Base-by-base conservation (phyloP, 345 rosid genomes). In the Boechera divaricarpa region DNA sequence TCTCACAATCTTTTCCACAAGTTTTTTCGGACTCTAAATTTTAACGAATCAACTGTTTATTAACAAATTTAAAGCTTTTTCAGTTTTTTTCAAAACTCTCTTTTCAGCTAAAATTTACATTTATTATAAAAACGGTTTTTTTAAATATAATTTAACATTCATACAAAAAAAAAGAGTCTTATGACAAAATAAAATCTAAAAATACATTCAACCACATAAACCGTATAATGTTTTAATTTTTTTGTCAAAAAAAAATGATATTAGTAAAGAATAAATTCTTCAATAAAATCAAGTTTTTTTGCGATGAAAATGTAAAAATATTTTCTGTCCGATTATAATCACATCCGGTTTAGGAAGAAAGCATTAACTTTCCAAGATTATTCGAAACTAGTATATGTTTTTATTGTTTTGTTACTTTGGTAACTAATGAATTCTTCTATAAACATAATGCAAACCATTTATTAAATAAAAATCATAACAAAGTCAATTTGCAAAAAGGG, bases 401-500 rank as follows among this genome's bases (percentile, higher is more conserved):
- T 18, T 4, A 47, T 5, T 15, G 41, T 62, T 21, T 21, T 21
- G 24, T 21, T 21, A 21, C 24, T 21, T 62, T 38, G 1, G 24
- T 28, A n/a, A 55, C 44, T 63, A 62, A 41, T 39, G n/a, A 16
- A 18, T 52, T 73, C 16, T 10, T 42, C 52, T 16, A 29, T 29
- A 54, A 63, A 54, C 29, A 74, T 41, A 29, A 33, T 44, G 55
- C 45, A 49, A 51, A 35, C 28, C 24, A 61, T 49, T 61, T 44
- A 32, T 28, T 0, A 9, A 38, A 28, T 2, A 41, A 24, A 4
- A 63, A 33, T 65, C 4, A 26, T 56, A 47, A 33, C 6, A 74
- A 65, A 26, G 59, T 74, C 78, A 65, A 66, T 45, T 44, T 11
- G 49, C 24, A 9, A 42, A 53, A 42, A 9, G 13, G 45, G 29